phyloP scores from a whole-genome alignment of 306 rosid species.

The Pterocarpus macrocarpus region DNA sequence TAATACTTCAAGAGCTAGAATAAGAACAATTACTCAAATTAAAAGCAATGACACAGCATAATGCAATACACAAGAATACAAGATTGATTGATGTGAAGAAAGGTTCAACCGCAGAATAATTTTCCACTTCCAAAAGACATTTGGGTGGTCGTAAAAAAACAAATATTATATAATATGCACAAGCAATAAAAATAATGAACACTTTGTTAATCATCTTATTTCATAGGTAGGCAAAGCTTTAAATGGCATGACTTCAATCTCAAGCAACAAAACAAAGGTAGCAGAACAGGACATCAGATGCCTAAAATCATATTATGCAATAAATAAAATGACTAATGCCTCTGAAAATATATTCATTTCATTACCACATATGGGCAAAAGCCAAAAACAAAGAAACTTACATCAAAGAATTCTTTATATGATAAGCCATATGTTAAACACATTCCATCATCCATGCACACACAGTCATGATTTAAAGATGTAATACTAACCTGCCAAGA shows the following conservation, averaged over 20 bases:
- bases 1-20: conserved; percentile 2
- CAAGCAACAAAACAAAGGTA: background rate
- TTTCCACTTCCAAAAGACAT: background rate
- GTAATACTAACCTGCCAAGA: conserved; percentile 91
- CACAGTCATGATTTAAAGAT: conserved; percentile 8
- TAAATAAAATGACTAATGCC: background rate
- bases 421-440: background rate
- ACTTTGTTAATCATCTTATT: background rate
- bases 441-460: background rate
- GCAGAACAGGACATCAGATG: conserved; percentile 14
- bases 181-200: conserved; percentile 4
- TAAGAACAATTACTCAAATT: background rate
- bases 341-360: conserved; percentile 31
- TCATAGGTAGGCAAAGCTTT: background rate
- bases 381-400: background rate
- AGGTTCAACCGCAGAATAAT: background rate
- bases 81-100: background rate
- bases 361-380: background rate
- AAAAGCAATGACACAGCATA: conserved; percentile 1
- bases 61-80: background rate
- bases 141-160: too few relatives aligned
- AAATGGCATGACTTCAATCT: background rate
- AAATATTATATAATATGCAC: background rate
- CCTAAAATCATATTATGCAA: conserved; percentile 15
- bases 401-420: background rate